Evolutionary conservation across 257 asterid genomes (phyloP).

Genomic region (Avicennia marina): DNA sequence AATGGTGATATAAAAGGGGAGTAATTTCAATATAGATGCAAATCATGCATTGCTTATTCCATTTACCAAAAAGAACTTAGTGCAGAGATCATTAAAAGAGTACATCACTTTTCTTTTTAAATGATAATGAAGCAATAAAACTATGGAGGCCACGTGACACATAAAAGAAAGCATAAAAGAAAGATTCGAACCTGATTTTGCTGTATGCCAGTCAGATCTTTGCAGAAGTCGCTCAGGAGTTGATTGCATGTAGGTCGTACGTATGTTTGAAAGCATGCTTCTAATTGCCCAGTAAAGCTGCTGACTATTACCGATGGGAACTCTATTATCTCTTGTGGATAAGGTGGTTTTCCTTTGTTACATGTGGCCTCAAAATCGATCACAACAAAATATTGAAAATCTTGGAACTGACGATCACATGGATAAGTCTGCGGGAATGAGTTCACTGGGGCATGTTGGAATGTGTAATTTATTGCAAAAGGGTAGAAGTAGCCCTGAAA

Average conservation of each 20-base stretch:
- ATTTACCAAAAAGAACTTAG: too few relatives aligned
- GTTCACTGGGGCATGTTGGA: too few relatives aligned
- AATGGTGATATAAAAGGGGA: too few relatives aligned
- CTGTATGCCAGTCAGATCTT: conserved; percentile 90
- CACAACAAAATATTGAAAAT: conserved; percentile 72
- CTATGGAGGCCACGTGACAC: too few relatives aligned
- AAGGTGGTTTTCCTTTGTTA: conserved; percentile 60
- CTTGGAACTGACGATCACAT: conserved; percentile 48
- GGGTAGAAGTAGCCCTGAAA: too few relatives aligned
- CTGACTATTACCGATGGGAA: conserved; percentile 87
- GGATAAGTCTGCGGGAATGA: conserved; percentile 27
- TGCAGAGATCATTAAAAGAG: too few relatives aligned
- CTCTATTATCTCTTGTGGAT: conserved; percentile 95
- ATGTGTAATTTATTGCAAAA: too few relatives aligned
- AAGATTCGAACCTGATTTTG: conserved; percentile 62
- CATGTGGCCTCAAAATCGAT: conserved; percentile 97
- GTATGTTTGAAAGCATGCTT: conserved; percentile 77
- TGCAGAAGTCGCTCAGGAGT: conserved; percentile 77
- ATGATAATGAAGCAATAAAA: neutral
- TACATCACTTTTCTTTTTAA: too few relatives aligned
- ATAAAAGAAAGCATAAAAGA: neutral
- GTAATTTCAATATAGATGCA: too few relatives aligned
- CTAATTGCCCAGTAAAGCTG: conserved; percentile 65
- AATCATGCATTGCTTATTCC: too few relatives aligned
- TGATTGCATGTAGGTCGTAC: conserved; percentile 83